Evolutionary conservation across 768 basidiomycete species (phyloP), one percentile per base, ranked within the genome.

Genomic region (Butyriboletus loyo): DNA sequence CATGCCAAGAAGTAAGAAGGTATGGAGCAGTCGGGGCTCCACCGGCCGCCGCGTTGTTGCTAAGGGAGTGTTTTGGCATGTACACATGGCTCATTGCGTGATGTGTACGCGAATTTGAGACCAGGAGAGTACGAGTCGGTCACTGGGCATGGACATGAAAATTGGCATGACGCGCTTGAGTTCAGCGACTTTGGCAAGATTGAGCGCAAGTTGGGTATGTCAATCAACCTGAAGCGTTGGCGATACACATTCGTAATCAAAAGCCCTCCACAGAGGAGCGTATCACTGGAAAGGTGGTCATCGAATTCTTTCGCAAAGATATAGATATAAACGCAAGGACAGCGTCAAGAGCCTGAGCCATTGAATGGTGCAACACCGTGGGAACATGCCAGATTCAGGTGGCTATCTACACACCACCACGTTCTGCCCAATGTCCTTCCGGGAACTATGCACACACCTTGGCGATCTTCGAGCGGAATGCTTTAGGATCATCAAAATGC

Each of bases 51-150:
- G 1, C 37, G 47, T 37, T 63, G 51, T 8, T 50, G 50, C 30
- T 45, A 64, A 31, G 65, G 65, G 32, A 58, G 56, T 21, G 54
- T 59, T 53, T 73, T 70, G 31, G 74, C 69, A 7, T 86, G 77
- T 48, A 86, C 75, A 45, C 79, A 79, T 14, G 89, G 66, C 40
- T 87, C 79, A 43, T 79, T 75, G 27, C 73, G 70, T 49, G 87
- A 83, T 56, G 87, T 84, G 63, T 93, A 95, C 7, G 90, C 85
- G 60, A 95, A 95, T 46, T 79, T 84, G 59, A n/a, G n/a, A n/a
- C n/a, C n/a, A 95, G 74, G 36, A 90, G 72, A 50, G 21, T 32
- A 7, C 38, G 36, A 24, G 38, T 52, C 38, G 51, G 34, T n/a
- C n/a, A n/a, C n/a, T 44, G 1, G 6, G 4, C 1, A 41, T 8